Base-by-base conservation (phyloP, 768 basidiomycete species). In the Pulveroboletus sp. region DNA sequence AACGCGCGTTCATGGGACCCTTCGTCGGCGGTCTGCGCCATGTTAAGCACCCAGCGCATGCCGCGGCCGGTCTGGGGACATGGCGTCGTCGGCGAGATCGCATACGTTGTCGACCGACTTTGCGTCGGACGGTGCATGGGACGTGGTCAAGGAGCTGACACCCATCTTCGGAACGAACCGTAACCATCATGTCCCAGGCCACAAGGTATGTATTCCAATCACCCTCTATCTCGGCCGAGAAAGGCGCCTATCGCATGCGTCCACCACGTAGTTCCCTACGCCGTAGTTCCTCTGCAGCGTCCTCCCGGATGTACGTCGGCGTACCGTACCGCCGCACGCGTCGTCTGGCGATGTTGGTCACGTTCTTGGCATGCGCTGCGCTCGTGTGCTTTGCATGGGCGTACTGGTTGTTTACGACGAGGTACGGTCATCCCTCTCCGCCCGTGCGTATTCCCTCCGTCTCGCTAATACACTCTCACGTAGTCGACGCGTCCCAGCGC, bases 11-110 rank as follows among this genome's bases (percentile, higher is more conserved):
- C 82, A 22, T 81, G 69, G 54, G 77, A 61, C 5, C 68, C 68
- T 22, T 64, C 54, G 31, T 53, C 59, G n/a, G 57, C 45, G 26
- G 51, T 42, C 31, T 67, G 58, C 6, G 78, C 74, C 85, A 89
- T 86, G 39, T 68, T 73, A 58, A 90, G 89, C 0, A 76, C 74
- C 46, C 83, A 91, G 71, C 3, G 83, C 84, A 60, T 89, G 87
- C 89, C 89, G 91, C 3, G 87, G 88, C 9, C 86, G 68, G 1
- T 88, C 89, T 2, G 87, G 76, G 14, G 67, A 63, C 85, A 91
- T 88, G 11, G 80, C 79, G 50, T 86, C 80, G 47, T 84, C 84
- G 6, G 89, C 84, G 24, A 91, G 69, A 58, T 91, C 89, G 51
- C 80, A 82, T 20, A 86, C 76, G 2, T 88, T 86, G 59, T 91